A percentile compares a stretch with the other conserved stretches of the same genome.
Conservation (phyloP, 345 rosid species). For the Melaleuca alternifolia region DNA sequence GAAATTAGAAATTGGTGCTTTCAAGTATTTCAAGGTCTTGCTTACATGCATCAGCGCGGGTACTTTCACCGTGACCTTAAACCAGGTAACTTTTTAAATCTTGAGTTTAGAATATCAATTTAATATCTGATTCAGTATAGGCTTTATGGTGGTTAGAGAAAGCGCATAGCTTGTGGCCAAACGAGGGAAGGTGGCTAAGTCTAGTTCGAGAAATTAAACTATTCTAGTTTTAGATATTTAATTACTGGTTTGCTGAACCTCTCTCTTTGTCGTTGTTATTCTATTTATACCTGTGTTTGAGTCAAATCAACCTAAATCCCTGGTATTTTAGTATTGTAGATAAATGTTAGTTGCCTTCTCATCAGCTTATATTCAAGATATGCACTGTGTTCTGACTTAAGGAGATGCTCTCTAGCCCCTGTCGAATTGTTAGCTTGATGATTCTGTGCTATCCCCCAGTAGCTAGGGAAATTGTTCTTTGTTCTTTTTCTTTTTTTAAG, state of each 20-base stretch:
- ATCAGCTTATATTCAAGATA: background rate
- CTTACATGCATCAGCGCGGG: conserved; percentile 89
- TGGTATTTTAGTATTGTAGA: background rate
- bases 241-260: background rate
- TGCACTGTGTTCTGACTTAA: background rate
- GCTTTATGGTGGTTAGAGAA: background rate
- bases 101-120: background rate
- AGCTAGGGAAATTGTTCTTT: background rate
- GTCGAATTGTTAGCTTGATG: background rate
- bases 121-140: background rate
- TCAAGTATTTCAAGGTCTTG: conserved; percentile 95
- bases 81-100: conserved; percentile 54
- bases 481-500: background rate
- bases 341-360: background rate
- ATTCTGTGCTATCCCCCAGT: background rate
- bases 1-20: conserved; percentile 89
- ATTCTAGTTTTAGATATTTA: background rate
- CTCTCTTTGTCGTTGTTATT: background rate
- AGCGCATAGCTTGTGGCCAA: background rate
- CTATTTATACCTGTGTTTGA: background rate
- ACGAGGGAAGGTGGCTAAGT: background rate
- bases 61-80: conserved; percentile 97
- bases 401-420: background rate
- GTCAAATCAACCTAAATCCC: background rate
- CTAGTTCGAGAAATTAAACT: background rate